These are phyloP conservation scores for Aciculosporium take DNA, from an alignment of 2,329 filamentous ascomycete genomes.

Conservation along the genomic window DNA sequence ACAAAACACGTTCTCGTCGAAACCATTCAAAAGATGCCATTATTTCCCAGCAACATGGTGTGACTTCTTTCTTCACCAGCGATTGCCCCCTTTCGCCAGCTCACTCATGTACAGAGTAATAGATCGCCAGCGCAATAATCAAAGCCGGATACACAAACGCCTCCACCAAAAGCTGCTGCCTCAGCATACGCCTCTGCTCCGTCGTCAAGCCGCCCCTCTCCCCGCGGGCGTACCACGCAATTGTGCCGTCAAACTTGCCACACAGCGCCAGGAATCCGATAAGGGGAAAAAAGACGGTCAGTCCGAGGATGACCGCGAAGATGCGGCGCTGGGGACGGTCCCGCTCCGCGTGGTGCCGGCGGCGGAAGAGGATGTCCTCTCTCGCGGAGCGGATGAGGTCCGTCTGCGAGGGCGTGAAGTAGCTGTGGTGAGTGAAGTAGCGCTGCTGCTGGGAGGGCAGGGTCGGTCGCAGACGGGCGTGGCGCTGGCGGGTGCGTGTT, in stretches of 20 bases:
- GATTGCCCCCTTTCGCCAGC: not conserved
- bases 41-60: too few relatives aligned
- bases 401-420: constrained; percentile 17
- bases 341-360: constrained; percentile 14
- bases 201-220: constrained; percentile 25
- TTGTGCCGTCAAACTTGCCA: constrained; percentile 29
- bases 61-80: not conserved
- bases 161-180: constrained; percentile 24
- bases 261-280: constrained; percentile 29
- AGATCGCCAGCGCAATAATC: constrained; percentile 18
- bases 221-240: constrained; percentile 35
- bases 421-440: constrained; percentile 8
- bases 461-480: not conserved
- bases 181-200: constrained; percentile 17
- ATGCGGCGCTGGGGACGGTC: constrained; percentile 19
- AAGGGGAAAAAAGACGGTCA: constrained; percentile 32
- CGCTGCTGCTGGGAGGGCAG: not conserved
- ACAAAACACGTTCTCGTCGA: too few relatives aligned
- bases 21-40: too few relatives aligned
- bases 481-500: constrained; percentile 8
- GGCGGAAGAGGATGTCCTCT: constrained; percentile 17
- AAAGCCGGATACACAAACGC: constrained; percentile 19
- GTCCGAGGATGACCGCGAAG: constrained; percentile 24
- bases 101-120: constrained; percentile 15
- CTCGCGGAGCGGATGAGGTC: constrained; percentile 19